Evolutionary conservation across 163 green algal genomes (phyloP), one percentile per base, ranked within the genome.

Genomic region (Smithsoniella earleae): DNA sequence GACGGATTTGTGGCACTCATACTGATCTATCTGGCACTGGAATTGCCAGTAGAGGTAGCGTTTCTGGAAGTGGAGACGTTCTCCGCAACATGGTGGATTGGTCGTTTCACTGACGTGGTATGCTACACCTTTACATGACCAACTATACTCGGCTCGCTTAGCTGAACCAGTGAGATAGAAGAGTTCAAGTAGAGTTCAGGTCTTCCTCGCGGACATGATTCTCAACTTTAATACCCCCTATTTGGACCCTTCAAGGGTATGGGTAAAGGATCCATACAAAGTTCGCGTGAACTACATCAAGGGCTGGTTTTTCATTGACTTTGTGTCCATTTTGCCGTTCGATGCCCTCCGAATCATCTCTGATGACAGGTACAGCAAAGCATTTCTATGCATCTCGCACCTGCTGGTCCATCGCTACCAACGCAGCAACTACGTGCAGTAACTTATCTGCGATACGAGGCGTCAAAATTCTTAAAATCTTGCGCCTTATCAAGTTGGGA

Each of bases 381-480:
- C n/a, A n/a, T n/a, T n/a, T n/a, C n/a, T n/a, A n/a, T n/a, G n/a
- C n/a, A n/a, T n/a, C n/a, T n/a, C n/a, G n/a, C n/a, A n/a, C n/a
- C n/a, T n/a, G n/a, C n/a, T n/a, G n/a, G n/a, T n/a, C n/a, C n/a
- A n/a, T n/a, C n/a, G n/a, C n/a, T n/a, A n/a, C n/a, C n/a, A n/a
- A n/a, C n/a, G n/a, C n/a, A n/a, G n/a, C n/a, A n/a, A n/a, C n/a
- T n/a, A n/a, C n/a, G n/a, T n/a, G n/a, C 49, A 64, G 49, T 25
- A 27, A 64, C 13, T 27, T 64, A 13, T 10, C 49, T 10, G 33
- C 49, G 5, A 36, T 64, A 27, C 49, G 49, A 6, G 33, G 31
- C 49, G 33, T 64, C 49, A 64, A 64, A 13, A 64, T 64, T 64
- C 25, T 64, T 27, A 64, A 64, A 27, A 64, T 64, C 16, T 13